phyloP scores from a whole-genome alignment of 2,329 filamentous ascomycete species.

The Ploettnerulaceae sp. region DNA sequence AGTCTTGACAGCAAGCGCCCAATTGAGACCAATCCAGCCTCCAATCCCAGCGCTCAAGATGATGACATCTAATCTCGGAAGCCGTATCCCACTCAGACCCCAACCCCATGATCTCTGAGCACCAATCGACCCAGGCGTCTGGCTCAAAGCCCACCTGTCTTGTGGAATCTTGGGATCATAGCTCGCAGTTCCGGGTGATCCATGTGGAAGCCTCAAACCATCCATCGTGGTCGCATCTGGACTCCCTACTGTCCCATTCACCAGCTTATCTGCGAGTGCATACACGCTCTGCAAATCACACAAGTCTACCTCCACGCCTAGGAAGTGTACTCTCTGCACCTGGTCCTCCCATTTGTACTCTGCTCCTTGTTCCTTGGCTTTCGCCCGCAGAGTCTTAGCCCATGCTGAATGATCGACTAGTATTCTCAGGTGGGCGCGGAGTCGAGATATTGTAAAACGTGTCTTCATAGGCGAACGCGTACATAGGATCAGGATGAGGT shows the following conservation, averaged over 20 bases:
- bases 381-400: constrained; percentile 42
- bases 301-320: constrained; percentile 55
- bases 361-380: constrained; percentile 51
- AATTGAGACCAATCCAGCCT: constrained; percentile 78
- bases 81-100: constrained; percentile 39
- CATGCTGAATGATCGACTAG: constrained; percentile 41
- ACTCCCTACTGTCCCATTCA: constrained; percentile 33
- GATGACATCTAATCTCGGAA: constrained; percentile 71
- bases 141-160: constrained; percentile 37
- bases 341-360: constrained; percentile 43
- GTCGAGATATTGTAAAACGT: constrained; percentile 60
- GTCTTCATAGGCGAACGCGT: constrained; percentile 74
- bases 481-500: constrained; percentile 76
- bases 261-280: constrained; percentile 28
- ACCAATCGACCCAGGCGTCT: constrained; percentile 48
- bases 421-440: constrained; percentile 57
- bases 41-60: constrained; percentile 87
- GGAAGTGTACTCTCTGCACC: constrained; percentile 50
- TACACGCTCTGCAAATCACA: constrained; percentile 51
- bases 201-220: constrained; percentile 30
- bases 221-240: constrained; percentile 33
- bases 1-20: constrained; percentile 50
- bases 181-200: constrained; percentile 31
- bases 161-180: constrained; percentile 27
- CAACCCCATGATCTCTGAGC: constrained; percentile 39